phyloP scores from a whole-genome alignment of 2,329 filamentous ascomycete genomes.

The Thielaviopsis ethacetica region DNA sequence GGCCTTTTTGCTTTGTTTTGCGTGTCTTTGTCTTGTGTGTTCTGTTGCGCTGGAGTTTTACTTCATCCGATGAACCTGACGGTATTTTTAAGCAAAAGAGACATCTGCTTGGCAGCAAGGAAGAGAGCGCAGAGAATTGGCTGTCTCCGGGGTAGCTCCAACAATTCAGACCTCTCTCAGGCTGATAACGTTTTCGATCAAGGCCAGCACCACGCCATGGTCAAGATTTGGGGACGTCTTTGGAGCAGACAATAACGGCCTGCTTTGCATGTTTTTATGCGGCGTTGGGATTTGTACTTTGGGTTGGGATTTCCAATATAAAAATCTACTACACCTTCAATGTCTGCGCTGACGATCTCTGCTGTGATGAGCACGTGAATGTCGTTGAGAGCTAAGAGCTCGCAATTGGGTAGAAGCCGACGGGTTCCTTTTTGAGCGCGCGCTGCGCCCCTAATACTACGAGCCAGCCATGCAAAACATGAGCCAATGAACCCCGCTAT shows the following conservation, averaged over 20 bases:
- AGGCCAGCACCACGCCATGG: no score
- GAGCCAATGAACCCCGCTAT: background rate
- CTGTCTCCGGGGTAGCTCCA: background rate
- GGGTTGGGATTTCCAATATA: slow-evolving; percentile 1
- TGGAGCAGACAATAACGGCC: background rate
- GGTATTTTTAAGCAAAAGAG: background rate
- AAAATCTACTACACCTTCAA: background rate
- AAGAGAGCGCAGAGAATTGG: background rate
- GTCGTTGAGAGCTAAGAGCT: background rate
- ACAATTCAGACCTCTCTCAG: background rate
- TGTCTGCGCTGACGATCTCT: background rate
- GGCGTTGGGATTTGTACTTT: slow-evolving; percentile 8
- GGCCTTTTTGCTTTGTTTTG: background rate
- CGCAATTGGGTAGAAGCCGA: background rate
- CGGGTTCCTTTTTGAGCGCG: background rate
- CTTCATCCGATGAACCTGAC: background rate
- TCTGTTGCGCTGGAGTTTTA: background rate
- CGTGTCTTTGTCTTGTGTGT: background rate
- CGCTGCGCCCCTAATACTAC: background rate
- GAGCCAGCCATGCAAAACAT: background rate
- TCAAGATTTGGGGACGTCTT: background rate
- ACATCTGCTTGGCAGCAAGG: background rate
- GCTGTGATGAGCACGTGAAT: background rate
- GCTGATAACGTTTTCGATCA: background rate
- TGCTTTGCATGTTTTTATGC: slow-evolving; percentile 8